Conservation (phyloP, 805 yeast species). For the Candida montana region DNA sequence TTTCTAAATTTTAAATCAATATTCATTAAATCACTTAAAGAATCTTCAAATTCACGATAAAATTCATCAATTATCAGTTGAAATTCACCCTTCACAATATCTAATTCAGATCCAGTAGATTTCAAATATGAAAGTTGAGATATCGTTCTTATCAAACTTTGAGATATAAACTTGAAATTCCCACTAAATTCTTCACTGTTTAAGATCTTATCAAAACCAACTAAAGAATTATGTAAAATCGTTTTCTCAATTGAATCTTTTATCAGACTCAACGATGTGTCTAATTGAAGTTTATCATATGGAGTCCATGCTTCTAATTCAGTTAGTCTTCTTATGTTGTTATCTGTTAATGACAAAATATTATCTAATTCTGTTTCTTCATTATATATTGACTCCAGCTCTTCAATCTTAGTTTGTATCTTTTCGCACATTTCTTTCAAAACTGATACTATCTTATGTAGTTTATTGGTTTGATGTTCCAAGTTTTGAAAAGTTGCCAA, state of each 20-base stretch:
- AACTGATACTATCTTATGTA: slow-evolving; percentile 20
- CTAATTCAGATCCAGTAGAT: slow-evolving; percentile 11
- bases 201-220: slow-evolving; percentile 45
- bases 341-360: slow-evolving; percentile 40
- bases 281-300: slow-evolving; percentile 37
- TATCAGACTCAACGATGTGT: slow-evolving; percentile 36
- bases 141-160: slow-evolving; percentile 12
- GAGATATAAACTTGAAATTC: slow-evolving; percentile 17
- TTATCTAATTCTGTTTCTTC: slow-evolving; percentile 48
- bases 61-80: slow-evolving; percentile 15
- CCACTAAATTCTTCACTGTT: slow-evolving; percentile 24
- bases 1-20: slow-evolving; percentile 33
- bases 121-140: slow-evolving; percentile 13
- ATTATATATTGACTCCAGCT: slow-evolving; percentile 46
- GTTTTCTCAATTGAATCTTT: slow-evolving; percentile 48
- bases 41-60: slow-evolving; percentile 20
- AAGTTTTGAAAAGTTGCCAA: slow-evolving; percentile 17
- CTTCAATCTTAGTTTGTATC: slow-evolving; percentile 40
- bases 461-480: slow-evolving; percentile 23
- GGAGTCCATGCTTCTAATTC: slow-evolving; percentile 56
- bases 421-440: slow-evolving; percentile 32
- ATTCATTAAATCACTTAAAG: slow-evolving; percentile 26
- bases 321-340: slow-evolving; percentile 40
- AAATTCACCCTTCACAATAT: slow-evolving; percentile 15
- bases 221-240: slow-evolving; percentile 49